Percentiles rank a stretch among this genome's conserved stretches.
phyloP scores from a whole-genome alignment of 2,329 filamentous ascomycete species.

The Colletotrichum gloeosporioides region DNA sequence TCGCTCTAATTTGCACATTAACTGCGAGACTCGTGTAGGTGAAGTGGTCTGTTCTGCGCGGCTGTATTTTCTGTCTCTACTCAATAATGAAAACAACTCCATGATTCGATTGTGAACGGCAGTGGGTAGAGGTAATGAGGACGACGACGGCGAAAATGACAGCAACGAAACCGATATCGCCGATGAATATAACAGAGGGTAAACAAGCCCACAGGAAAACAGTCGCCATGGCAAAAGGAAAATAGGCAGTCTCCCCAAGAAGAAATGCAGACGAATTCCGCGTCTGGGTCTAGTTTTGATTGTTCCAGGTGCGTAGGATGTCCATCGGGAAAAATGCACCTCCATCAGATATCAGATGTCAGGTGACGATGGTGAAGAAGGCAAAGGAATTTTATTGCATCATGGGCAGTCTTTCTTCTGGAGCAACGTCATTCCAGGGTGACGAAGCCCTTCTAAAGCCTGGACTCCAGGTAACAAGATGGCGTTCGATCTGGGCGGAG shows the following conservation, averaged over 20 bases:
- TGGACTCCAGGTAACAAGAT: background rate
- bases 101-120: too few relatives aligned
- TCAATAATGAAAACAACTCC: background rate
- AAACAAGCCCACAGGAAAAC: background rate
- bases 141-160: background rate
- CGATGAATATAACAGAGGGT: background rate
- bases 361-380: background rate
- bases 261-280: too few relatives aligned
- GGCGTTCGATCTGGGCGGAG: background rate
- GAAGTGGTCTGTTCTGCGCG: background rate
- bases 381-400: background rate
- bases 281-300: background rate
- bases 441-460: background rate
- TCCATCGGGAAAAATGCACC: background rate
- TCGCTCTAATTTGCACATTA: background rate
- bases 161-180: background rate
- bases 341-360: background rate
- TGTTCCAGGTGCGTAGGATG: background rate
- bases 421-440: slow-evolving; percentile 1
- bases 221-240: background rate
- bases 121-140: background rate
- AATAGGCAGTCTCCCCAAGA: background rate
- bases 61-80: background rate
- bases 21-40: background rate
- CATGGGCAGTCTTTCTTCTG: background rate